A percentile compares a stretch with the other conserved stretches of the same genome.
These are phyloP conservation scores for Thermothelomyces thermophilus DNA, from an alignment of 2,329 filamentous ascomycete genomes.

Conservation along the genomic window DNA sequence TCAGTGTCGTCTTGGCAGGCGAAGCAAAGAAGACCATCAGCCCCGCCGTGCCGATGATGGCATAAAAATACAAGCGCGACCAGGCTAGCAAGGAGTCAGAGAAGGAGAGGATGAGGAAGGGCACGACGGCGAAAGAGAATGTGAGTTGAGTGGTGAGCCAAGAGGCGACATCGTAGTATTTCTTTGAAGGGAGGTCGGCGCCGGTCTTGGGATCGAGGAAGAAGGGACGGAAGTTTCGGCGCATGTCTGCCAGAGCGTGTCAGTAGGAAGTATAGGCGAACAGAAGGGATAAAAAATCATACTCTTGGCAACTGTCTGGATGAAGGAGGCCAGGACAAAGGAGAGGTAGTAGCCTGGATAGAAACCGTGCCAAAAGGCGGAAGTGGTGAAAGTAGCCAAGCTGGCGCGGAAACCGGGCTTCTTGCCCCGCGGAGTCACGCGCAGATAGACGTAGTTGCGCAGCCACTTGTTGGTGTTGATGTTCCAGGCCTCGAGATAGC, in stretches of 20 bases:
- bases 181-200: slow-evolving; percentile 63
- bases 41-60: slow-evolving; percentile 57
- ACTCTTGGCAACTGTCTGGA: slow-evolving; percentile 95
- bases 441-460: slow-evolving; percentile 89
- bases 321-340: slow-evolving; percentile 82
- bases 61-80: slow-evolving; percentile 85
- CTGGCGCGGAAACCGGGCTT: slow-evolving; percentile 95
- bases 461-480: slow-evolving; percentile 98
- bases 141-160: slow-evolving; percentile 29
- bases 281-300: slow-evolving; percentile 32
- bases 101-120: slow-evolving; percentile 78
- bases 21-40: slow-evolving; percentile 73
- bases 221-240: slow-evolving; percentile 83
- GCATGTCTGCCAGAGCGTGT: slow-evolving; percentile 57
- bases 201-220: slow-evolving; percentile 75
- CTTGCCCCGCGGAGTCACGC: slow-evolving; percentile 89
- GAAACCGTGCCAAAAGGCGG: slow-evolving; percentile 96
- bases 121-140: slow-evolving; percentile 71
- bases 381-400: slow-evolving; percentile 87
- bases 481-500: slow-evolving; percentile 90
- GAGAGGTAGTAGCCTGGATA: slow-evolving; percentile 93
- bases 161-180: slow-evolving; percentile 66
- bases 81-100: slow-evolving; percentile 66
- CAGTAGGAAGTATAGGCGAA: neutral
- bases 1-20: slow-evolving; percentile 57